Base-by-base conservation (phyloP, 352 stramenopile species). In the Globisporangium viniferum region DNA sequence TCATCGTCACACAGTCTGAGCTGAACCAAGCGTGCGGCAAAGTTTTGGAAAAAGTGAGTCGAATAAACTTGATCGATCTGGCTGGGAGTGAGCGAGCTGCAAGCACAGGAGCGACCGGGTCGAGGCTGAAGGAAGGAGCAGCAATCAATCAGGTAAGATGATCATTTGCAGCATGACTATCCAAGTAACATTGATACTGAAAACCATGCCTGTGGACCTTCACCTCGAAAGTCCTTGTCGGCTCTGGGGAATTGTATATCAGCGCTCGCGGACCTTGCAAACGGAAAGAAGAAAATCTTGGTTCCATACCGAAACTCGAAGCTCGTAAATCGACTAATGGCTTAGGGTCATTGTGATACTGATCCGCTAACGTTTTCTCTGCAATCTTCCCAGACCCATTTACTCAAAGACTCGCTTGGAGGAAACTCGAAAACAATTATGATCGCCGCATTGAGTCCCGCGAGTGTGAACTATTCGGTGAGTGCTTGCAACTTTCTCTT, bases 221-320 rank as follows among this genome's bases (percentile, higher is more conserved):
- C 22, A 41, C 44, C 29, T 44, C 29, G 18, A 20, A 55, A 86
- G 86, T 95, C 87, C 0, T 74, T 98, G 14, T 97, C 91, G 31
- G 91, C 91, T 0, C 77, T 98, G 14, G 93, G 93, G 22, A 97
- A 97, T 63, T 96, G 95, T 46, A 98, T 98, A 66, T 97, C 90
- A 14, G 90, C 90, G 5, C 73, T 98, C 10, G 90, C 89, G 36
- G 86, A 94, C 67, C 81, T 92, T 64, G 84, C 88, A 9, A 94
- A 92, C 58, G 88, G 84, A n/a, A 94, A 94, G 62, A 96, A 90
- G 55, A 92, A 93, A 51, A 71, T 83, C 3, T 74, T 97, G 49
- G 89, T 98, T 10, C 93, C 93, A 0, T 98, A 98, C 64, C 78
- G 93, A 33, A 95, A 98, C 72, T 97, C 90, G 0, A 98, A 98